Evolutionary conservation across 352 stramenopile genomes (phyloP), one percentile per base, ranked within the genome.

Genomic region (Pythium phragmiticola): DNA sequence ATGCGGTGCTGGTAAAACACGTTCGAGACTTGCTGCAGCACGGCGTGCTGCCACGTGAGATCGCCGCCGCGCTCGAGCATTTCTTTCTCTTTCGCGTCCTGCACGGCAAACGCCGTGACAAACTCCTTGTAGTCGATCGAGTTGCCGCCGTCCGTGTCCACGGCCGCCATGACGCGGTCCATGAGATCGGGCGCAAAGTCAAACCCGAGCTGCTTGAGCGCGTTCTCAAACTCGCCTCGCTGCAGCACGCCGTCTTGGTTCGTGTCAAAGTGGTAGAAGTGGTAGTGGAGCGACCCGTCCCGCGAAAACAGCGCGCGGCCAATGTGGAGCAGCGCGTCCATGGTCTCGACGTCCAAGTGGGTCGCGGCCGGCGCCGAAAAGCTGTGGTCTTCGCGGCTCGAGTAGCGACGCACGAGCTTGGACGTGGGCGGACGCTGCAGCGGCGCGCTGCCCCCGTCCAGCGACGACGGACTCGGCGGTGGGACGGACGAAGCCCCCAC

Each of bases 61-160:
- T 64, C 68, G 63, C 84, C 83, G 26, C 81, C 82, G 23, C 76
- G 79, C 30, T 76, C 79, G 1, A 89, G 69, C 36, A 72, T 73
- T 14, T 64, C 57, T 57, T 82, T 72, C 48, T 92, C 87, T 57
- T 88, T 94, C 13, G 70, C 28, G 65, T 96, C 88, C 57, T 91
- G 78, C n/a, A 97, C 73, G 26, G 76, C 78, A 51, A 98, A 98
- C 2, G 90, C 92, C 57, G 88, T 81, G 42, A 94, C 80, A 67
- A 98, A 98, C 72, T 98, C 92, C 63, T 95, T 92, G 78, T 95
- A 96, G 68, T 95, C 93, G 65, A 98, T 96, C 56, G 83, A 90
- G 54, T 92, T 75, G 52, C 89, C 90, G 1, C 81, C 84, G 65
- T 97, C 92, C 23, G 80, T 90, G 71, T 98, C 92, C 46, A 98